Base-by-base conservation (phyloP, 768 basidiomycete genomes). In the Floccularia luteovirens region DNA sequence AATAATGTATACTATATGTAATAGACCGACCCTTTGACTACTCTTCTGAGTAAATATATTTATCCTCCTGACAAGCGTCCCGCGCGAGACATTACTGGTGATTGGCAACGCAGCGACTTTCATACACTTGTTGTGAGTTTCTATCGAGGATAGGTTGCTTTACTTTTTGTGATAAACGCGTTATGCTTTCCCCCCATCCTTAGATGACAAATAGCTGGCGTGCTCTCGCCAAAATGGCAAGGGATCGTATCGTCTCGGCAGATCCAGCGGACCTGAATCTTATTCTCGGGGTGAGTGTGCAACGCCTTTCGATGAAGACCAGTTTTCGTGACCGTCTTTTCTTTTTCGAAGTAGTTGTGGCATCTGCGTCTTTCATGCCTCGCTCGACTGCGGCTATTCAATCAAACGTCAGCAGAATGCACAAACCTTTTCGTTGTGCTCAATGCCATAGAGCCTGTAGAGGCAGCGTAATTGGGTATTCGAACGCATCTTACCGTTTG, bases 191-290 rank as follows among this genome's bases (percentile, higher is more conserved):
- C 32, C 16, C 32, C 32, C 7, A 8, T 37, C 35, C 36, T 33
- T 55, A 90, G 88, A 88, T 88, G 82, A 79, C 83, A 28, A 90
- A 91, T 50, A 87, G 82, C 54, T 91, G 89, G 89, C 71, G 89
- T 39, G 77, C 88, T 1, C 53, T 90, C 40, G 88, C 88, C n/a
- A 72, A 66, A 46, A 87, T 89, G 83, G 86, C 88, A 24, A 73
- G 82, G 53, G 88, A 90, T 56, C 69, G 78, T 23, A 74, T 90
- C 39, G 77, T 90, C 16, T 66, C 70, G 13, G 66, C 82, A 36
- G 71, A 83, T 47, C 84, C 88, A 0, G 77, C 78, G 46, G 82
- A 89, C 41, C 47, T 88, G 34, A 54, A 55, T 6, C 66, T 73
- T 43, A 72, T 90, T 42, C 66, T 90, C 22, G 77, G 74, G 33